Conservation (phyloP, 495 filamentous ascomycete genomes). For the Amorphotheca resinae region DNA sequence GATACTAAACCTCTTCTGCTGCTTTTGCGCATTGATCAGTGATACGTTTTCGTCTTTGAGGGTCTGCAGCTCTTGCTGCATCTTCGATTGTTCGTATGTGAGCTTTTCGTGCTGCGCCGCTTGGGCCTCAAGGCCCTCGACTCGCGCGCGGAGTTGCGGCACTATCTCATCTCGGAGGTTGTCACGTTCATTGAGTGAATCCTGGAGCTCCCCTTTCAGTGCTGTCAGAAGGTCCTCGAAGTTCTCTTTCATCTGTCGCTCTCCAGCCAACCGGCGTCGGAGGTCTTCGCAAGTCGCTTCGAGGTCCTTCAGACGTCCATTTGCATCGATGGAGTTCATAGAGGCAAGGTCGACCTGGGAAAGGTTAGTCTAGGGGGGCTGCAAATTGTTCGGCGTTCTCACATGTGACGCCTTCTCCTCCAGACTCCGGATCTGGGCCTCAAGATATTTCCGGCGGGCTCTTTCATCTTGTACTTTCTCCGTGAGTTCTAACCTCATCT, state of each 20-base stretch:
- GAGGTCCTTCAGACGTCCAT: conserved; percentile 55
- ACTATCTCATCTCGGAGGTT: conserved; percentile 80
- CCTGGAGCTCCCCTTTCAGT: conserved; percentile 69
- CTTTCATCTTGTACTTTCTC: conserved; percentile 80
- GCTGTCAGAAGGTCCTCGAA: conserved; percentile 84
- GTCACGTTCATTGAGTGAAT: conserved; percentile 77
- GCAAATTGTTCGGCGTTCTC: neutral
- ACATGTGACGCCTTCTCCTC: conserved; percentile 58
- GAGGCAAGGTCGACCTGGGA: conserved; percentile 29
- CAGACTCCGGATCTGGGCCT: conserved; percentile 68
- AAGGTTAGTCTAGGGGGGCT: conserved; percentile 2
- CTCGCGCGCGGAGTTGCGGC: conserved; percentile 53
- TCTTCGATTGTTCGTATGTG: conserved; percentile 59
- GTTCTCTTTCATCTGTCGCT: conserved; percentile 80
- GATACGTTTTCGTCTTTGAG: conserved; percentile 35
- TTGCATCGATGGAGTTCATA: conserved; percentile 33
- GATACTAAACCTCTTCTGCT: conserved; percentile 40
- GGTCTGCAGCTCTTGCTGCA: conserved; percentile 68
- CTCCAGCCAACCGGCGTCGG: conserved; percentile 68
- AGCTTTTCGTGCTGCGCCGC: conserved; percentile 53
- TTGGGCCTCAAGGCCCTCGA: conserved; percentile 67
- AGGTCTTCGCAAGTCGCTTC: conserved; percentile 70
- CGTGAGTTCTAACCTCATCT: conserved; percentile 70
- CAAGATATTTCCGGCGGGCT: conserved; percentile 54
- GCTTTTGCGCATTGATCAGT: conserved; percentile 38